Evolutionary conservation across 2,329 filamentous ascomycete species (phyloP).

Genomic region (Neoarthrinium moseri): DNA sequence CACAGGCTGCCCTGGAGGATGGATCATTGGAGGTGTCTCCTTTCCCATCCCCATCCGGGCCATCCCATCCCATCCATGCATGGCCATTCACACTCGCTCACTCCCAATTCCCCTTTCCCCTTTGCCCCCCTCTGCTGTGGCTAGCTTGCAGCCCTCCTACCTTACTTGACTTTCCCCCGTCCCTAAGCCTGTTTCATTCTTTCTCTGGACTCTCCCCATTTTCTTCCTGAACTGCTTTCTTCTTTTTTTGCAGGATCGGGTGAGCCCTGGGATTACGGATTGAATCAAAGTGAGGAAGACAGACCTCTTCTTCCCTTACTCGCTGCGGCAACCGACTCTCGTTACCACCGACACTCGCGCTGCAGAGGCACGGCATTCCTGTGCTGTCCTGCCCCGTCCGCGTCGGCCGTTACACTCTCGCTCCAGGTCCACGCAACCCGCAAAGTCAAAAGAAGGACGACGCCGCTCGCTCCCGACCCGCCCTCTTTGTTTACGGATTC

Average conservation of each 20-base stretch:
- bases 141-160: no score
- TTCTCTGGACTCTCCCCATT: neutral
- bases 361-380: neutral
- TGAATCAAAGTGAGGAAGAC: neutral
- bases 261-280: neutral
- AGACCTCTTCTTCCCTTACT: neutral
- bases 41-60: conserved; percentile 7
- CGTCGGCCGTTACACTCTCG: conserved; percentile 10
- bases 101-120: neutral
- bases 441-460: neutral
- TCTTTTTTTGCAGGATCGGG: conserved; percentile 2
- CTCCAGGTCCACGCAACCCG: conserved; percentile 8
- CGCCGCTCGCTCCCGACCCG: neutral
- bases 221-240: conserved; percentile 5
- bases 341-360: conserved; percentile 1
- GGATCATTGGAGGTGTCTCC: neutral
- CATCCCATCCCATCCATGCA: neutral
- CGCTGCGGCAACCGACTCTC: conserved; percentile 5
- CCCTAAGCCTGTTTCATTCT: conserved; percentile 8
- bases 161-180: neutral
- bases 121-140: conserved; percentile 1
- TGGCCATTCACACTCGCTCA: neutral
- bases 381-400: neutral
- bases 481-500: neutral
- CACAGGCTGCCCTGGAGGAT: no score